These are phyloP conservation scores for Ambrosiella xylebori DNA, from an alignment of 2,329 filamentous ascomycete species.

Conservation along the genomic window DNA sequence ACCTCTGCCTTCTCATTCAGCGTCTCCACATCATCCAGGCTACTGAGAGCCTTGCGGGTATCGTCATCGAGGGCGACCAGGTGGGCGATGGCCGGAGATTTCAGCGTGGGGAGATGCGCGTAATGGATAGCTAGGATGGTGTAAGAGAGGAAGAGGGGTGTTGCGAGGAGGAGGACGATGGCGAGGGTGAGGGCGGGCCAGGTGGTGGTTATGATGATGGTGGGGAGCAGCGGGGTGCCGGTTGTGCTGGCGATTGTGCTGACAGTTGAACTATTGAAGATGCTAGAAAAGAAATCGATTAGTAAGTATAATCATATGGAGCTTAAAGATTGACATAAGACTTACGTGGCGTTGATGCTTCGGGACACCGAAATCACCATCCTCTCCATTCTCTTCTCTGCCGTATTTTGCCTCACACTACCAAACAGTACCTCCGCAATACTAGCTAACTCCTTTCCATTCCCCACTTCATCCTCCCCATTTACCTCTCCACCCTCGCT, in stretches of 20 bases:
- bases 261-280: not conserved
- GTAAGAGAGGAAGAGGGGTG: slow-evolving; percentile 15
- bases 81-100: slow-evolving; percentile 16
- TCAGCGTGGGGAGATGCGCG: slow-evolving; percentile 16
- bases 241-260: slow-evolving; percentile 5
- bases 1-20: slow-evolving; percentile 13
- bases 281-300: not conserved
- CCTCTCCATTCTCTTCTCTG: not conserved
- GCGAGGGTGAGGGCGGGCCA: slow-evolving; percentile 18
- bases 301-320: not conserved
- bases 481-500: not conserved
- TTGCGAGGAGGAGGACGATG: slow-evolving; percentile 15
- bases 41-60: slow-evolving; percentile 9
- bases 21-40: slow-evolving; percentile 9
- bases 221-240: slow-evolving; percentile 14
- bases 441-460: not conserved
- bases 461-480: not conserved
- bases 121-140: slow-evolving; percentile 17
- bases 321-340: not conserved
- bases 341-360: not conserved
- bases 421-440: not conserved
- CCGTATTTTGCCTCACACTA: not conserved
- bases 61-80: slow-evolving; percentile 17
- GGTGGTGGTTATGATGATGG: slow-evolving; percentile 15
- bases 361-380: not conserved